Conservation (phyloP, 1,139 yeast species). For the Blastobotrys malaysiensis region DNA sequence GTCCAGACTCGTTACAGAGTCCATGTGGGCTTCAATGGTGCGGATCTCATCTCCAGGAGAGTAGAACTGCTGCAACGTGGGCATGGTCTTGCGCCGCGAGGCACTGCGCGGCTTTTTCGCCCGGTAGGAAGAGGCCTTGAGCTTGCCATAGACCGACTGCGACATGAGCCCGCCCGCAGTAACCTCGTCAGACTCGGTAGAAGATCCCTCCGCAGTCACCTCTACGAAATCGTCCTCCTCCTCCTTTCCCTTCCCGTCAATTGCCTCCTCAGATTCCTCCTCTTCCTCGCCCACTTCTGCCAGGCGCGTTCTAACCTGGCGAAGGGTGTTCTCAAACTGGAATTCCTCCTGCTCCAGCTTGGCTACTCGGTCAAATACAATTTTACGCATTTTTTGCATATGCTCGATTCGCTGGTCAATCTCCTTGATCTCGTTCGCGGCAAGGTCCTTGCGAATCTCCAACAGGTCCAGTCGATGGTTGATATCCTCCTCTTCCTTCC, state of each 20-base stretch:
- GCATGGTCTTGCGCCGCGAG: slow-evolving; percentile 44
- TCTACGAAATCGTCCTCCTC: slow-evolving; percentile 5
- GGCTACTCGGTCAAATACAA: slow-evolving; percentile 53
- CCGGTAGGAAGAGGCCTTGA: slow-evolving; percentile 23
- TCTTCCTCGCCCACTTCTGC: slow-evolving; percentile 5
- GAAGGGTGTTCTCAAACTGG: slow-evolving; percentile 43
- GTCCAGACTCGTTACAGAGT: slow-evolving; percentile 49
- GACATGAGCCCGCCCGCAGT: slow-evolving; percentile 26
- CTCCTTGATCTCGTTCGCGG: slow-evolving; percentile 57
- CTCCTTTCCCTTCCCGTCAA: too few species aligned
- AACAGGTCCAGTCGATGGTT: slow-evolving; percentile 47
- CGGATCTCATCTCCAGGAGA: slow-evolving; percentile 52
- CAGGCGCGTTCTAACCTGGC: slow-evolving; percentile 33
- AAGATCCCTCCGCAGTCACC: slow-evolving; percentile 14
- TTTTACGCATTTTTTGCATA: slow-evolving; percentile 45
- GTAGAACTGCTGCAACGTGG: slow-evolving; percentile 57
- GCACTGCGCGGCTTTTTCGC: slow-evolving; percentile 6
- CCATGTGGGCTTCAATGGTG: slow-evolving; percentile 49
- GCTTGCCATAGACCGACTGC: slow-evolving; percentile 38
- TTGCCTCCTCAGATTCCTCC: not conserved
- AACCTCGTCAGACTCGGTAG: not conserved
- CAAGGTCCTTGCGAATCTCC: slow-evolving; percentile 58
- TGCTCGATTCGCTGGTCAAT: slow-evolving; percentile 52
- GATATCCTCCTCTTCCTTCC: slow-evolving; percentile 37
- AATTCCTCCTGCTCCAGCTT: slow-evolving; percentile 54